Conservation (phyloP, 345 rosid genomes). For the Reutealis trisperma region DNA sequence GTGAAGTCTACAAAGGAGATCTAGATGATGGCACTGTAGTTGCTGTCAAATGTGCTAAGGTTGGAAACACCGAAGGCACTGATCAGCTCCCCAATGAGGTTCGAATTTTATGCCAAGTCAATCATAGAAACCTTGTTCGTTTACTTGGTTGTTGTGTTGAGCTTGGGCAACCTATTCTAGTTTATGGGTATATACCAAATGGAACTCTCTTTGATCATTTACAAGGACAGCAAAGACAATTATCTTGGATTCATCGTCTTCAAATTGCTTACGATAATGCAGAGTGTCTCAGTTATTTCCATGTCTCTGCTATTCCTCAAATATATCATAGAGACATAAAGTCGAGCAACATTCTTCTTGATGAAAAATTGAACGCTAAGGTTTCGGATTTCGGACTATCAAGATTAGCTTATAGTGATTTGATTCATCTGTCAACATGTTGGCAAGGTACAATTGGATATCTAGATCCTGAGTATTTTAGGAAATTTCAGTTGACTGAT, state of each 20-base stretch:
- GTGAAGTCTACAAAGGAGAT: conserved; percentile 49
- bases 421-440: conserved; percentile 51
- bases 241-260: conserved; percentile 43
- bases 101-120: conserved; percentile 54
- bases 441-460: conserved; percentile 60
- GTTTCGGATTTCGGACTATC: conserved; percentile 58
- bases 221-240: background rate
- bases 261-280: conserved; percentile 43
- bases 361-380: conserved; percentile 44
- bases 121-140: conserved; percentile 46
- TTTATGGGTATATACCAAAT: conserved; percentile 45
- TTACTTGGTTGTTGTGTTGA: conserved; percentile 58
- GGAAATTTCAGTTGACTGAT: conserved; percentile 48
- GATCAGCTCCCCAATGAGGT: conserved; percentile 61
- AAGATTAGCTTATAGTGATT: conserved; percentile 42
- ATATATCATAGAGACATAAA: conserved; percentile 58
- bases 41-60: conserved; percentile 58
- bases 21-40: conserved; percentile 45
- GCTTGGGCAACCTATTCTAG: conserved; percentile 50
- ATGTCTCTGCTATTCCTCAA: conserved; percentile 42
- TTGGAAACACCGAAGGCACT: conserved; percentile 48
- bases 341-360: conserved; percentile 55
- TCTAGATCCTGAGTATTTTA: conserved; percentile 50
- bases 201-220: conserved; percentile 48
- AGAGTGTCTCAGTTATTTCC: conserved; percentile 50